A percentile compares a stretch with the other conserved stretches of the same genome.
Evolutionary conservation across 1,139 yeast genomes (phyloP).

Genomic region (Yamadazyma kanchanaburiensis): DNA sequence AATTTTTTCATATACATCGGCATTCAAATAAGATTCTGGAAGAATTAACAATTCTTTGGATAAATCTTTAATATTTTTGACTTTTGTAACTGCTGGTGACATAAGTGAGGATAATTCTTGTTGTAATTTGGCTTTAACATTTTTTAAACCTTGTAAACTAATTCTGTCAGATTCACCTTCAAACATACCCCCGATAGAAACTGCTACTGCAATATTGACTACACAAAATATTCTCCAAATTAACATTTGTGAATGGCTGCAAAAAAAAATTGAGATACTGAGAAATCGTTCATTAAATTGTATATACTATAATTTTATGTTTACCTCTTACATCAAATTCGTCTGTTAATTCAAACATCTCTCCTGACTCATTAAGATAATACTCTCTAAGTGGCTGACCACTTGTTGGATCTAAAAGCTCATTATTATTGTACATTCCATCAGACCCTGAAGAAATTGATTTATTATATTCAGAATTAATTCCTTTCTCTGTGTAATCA

Average conservation of each 20-base stretch:
- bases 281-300: conserved; percentile 15
- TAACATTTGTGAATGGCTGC: no score
- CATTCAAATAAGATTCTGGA: conserved; percentile 20
- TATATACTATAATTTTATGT: conserved; percentile 34
- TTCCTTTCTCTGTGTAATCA: conserved; percentile 27
- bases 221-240: no score
- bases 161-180: no score
- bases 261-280: conserved; percentile 1
- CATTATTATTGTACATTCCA: conserved; percentile 6
- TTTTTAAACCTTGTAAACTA: conserved; percentile 10
- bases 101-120: conserved; percentile 13
- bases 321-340: conserved; percentile 23
- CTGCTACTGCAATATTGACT: no score
- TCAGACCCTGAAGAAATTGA: conserved; percentile 10
- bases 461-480: conserved; percentile 12
- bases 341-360: conserved; percentile 31
- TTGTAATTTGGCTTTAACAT: conserved; percentile 11
- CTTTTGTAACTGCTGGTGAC: conserved; percentile 2
- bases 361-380: conserved; percentile 31
- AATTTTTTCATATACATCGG: conserved; percentile 16
- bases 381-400: conserved; percentile 24
- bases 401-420: conserved; percentile 12
- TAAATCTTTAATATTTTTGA: not conserved
- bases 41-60: conserved; percentile 17
- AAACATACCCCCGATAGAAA: no score